Percentiles rank a stretch among this genome's conserved stretches.
Conservation (phyloP, 1,284 basidiomycete species). For the Trichosporon sp. region DNA sequence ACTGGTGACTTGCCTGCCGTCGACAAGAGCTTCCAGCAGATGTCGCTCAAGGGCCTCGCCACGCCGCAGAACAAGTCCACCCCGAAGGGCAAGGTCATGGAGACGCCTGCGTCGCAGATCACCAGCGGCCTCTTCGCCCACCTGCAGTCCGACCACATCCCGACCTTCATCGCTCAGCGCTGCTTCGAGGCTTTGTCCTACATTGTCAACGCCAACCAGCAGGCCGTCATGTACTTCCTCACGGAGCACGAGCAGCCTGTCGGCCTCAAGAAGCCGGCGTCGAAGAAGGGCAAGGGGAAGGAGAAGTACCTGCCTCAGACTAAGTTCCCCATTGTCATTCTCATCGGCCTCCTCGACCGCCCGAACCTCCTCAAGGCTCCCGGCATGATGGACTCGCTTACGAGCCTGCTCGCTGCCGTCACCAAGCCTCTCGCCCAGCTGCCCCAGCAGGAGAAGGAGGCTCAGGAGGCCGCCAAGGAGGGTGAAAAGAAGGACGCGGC, state of each 20-base stretch:
- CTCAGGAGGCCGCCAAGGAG: constrained; percentile 4
- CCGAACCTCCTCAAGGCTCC: constrained; percentile 77
- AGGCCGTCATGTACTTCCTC: constrained; percentile 84
- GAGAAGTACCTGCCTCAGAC: constrained; percentile 74
- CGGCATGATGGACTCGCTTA: constrained; percentile 85
- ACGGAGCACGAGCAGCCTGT: constrained; percentile 83
- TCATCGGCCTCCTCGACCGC: constrained; percentile 79
- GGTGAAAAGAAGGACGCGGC: constrained; percentile 8
- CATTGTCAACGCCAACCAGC: constrained; percentile 77
- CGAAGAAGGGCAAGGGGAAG: constrained; percentile 88
- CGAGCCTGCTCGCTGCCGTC: constrained; percentile 74
- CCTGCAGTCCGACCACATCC: constrained; percentile 74
- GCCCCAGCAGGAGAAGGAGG: constrained; percentile 7
- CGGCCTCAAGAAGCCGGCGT: constrained; percentile 62
- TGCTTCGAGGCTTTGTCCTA: constrained; percentile 82
- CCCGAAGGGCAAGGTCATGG: constrained; percentile 51
- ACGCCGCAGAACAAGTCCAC: constrained; percentile 64
- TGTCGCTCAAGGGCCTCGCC: constrained; percentile 65
- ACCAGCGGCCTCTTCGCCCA: constrained; percentile 59
- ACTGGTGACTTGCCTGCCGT: constrained; percentile 86
- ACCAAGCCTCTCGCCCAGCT: constrained; percentile 65
- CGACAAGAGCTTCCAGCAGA: constrained; percentile 88
- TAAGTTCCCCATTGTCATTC: constrained; percentile 82
- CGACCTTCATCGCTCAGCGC: constrained; percentile 85
- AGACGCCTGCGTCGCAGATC: constrained; percentile 41